phyloP scores from a whole-genome alignment of 768 basidiomycete genomes.

The Amanita jacksonii region DNA sequence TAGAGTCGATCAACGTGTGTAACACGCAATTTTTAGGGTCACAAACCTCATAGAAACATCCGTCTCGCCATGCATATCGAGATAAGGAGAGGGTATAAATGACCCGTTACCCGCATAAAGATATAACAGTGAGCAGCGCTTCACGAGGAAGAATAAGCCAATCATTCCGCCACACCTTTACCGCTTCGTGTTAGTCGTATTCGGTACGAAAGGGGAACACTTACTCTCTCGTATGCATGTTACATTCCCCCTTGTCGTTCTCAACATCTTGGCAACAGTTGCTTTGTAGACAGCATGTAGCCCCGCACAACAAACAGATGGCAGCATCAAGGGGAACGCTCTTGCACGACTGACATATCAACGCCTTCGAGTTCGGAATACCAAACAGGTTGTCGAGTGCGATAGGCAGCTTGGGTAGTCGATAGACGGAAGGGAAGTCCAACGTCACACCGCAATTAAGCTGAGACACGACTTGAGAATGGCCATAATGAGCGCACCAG shows the following conservation, averaged over 20 bases:
- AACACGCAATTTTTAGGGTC: conserved; percentile 7
- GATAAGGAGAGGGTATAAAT: conserved; percentile 81
- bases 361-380: conserved; percentile 51
- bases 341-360: conserved; percentile 69
- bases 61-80: conserved; percentile 90
- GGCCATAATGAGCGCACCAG: conserved; percentile 86
- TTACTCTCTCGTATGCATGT: conserved; percentile 89
- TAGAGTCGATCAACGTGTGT: background rate
- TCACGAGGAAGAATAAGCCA: conserved; percentile 87
- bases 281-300: conserved; percentile 81
- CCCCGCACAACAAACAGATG: conserved; percentile 86
- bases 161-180: conserved; percentile 81
- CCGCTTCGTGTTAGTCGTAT: conserved; percentile 3
- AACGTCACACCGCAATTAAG: conserved; percentile 70
- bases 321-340: conserved; percentile 80
- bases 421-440: conserved; percentile 79
- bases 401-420: conserved; percentile 69
- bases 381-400: conserved; percentile 79
- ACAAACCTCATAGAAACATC: conserved; percentile 87
- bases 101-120: conserved; percentile 86
- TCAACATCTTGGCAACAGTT: conserved; percentile 79
- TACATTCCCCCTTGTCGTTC: conserved; percentile 81
- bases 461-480: conserved; percentile 70
- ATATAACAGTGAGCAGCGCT: conserved; percentile 84
- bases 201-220: conserved; percentile 24